phyloP scores from a whole-genome alignment of 1,284 basidiomycete genomes.

The Irpex sp. region DNA sequence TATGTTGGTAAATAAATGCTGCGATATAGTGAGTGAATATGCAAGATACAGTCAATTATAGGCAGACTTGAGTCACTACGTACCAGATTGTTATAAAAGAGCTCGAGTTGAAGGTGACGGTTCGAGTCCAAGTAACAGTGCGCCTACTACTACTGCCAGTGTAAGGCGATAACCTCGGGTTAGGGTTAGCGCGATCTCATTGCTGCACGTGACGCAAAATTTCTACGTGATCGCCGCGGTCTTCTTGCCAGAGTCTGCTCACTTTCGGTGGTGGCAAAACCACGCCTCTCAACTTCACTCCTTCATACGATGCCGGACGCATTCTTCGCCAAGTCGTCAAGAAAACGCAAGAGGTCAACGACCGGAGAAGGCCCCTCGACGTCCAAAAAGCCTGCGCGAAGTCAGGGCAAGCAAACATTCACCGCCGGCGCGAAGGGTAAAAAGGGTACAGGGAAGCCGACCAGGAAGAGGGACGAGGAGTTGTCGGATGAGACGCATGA shows the following conservation, averaged over 20 bases:
- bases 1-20: too few relatives aligned
- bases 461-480: conserved; percentile 61
- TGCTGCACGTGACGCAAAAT: neutral
- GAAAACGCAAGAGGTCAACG: conserved; percentile 63
- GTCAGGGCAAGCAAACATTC: conserved; percentile 7
- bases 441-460: conserved; percentile 24
- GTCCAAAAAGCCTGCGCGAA: conserved; percentile 23
- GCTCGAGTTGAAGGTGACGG: too few relatives aligned
- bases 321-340: conserved; percentile 69
- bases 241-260: neutral
- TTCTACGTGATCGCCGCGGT: neutral
- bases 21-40: too few relatives aligned
- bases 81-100: too few relatives aligned
- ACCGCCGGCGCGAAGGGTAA: conserved; percentile 3
- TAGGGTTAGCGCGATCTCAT: neutral
- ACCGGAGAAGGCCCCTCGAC: conserved; percentile 19
- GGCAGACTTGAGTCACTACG: too few relatives aligned
- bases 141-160: too few relatives aligned
- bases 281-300: neutral
- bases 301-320: conserved; percentile 62
- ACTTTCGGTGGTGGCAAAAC: neutral
- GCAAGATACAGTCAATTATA: too few relatives aligned
- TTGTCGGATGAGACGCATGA: conserved; percentile 62
- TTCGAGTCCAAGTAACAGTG: too few relatives aligned
- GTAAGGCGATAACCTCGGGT: too few relatives aligned